A percentile compares a stretch with the other conserved stretches of the same genome.
Evolutionary conservation across 352 stramenopile species (phyloP).

Genomic region (Phytophthora tentaculata): DNA sequence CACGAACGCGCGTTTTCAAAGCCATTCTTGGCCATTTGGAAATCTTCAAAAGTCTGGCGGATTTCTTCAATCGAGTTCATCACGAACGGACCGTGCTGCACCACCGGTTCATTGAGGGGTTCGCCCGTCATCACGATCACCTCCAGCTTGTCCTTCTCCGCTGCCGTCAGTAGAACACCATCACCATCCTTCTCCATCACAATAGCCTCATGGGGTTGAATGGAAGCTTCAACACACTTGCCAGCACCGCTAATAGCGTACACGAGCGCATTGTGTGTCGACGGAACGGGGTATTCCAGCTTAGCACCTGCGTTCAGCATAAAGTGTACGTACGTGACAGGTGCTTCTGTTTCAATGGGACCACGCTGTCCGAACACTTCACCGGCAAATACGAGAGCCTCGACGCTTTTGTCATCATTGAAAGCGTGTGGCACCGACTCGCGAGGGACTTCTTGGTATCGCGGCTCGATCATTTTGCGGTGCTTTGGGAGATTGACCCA

Average conservation of each 20-base stretch:
- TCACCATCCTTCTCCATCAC: constrained; percentile 63
- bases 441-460: constrained; percentile 62
- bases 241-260: constrained; percentile 46
- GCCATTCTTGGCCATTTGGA: constrained; percentile 51
- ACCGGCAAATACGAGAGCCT: constrained; percentile 61
- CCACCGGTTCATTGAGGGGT: constrained; percentile 63
- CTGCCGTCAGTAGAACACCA: constrained; percentile 45
- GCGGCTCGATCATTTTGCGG: constrained; percentile 49
- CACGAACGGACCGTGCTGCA: constrained; percentile 72
- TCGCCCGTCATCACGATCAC: constrained; percentile 61
- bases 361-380: constrained; percentile 50
- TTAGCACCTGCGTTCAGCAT: constrained; percentile 38
- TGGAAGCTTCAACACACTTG: constrained; percentile 25
- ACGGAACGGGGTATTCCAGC: constrained; percentile 50
- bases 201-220: constrained; percentile 52
- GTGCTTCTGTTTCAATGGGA: constrained; percentile 49
- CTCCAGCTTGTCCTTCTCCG: constrained; percentile 42
- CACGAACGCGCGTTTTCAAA: constrained; percentile 60
- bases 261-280: constrained; percentile 50
- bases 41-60: constrained; percentile 47
- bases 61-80: constrained; percentile 62
- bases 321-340: constrained; percentile 65
- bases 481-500: constrained; percentile 57
- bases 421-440: constrained; percentile 50
- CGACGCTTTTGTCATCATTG: constrained; percentile 47